Conservation (phyloP, 345 rosid species). For the Gynandropsis gynandra region DNA sequence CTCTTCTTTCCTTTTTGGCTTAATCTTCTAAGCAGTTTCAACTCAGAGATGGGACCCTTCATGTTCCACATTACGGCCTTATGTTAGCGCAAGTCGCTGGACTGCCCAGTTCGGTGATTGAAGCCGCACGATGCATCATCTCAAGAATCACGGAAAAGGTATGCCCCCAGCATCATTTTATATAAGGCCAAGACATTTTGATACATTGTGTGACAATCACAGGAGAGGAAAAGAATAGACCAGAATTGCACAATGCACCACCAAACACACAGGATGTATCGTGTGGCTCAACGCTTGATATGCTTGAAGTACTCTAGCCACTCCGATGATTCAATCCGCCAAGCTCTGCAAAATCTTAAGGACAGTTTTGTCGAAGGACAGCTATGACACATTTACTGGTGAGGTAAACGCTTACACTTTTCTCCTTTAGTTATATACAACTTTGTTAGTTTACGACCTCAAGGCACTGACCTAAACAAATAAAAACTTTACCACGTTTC, state of each 20-base stretch:
- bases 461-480: too few relatives aligned
- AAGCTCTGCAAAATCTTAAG: slow-evolving; percentile 58
- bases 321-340: slow-evolving; percentile 55
- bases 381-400: slow-evolving; percentile 23
- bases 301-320: slow-evolving; percentile 71
- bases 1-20: slow-evolving; percentile 10
- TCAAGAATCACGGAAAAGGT: slow-evolving; percentile 63
- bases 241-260: slow-evolving; percentile 45
- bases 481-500: too few relatives aligned
- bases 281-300: slow-evolving; percentile 53
- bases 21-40: slow-evolving; percentile 43
- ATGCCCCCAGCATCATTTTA: background rate
- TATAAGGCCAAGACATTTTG: too few relatives aligned
- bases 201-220: slow-evolving; percentile 11
- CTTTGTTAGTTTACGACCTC: too few relatives aligned
- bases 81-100: slow-evolving; percentile 81
- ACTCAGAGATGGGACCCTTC: slow-evolving; percentile 69
- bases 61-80: slow-evolving; percentile 82
- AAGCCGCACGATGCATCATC: slow-evolving; percentile 71
- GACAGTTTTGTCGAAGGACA: slow-evolving; percentile 41
- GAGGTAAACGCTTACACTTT: too few relatives aligned
- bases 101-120: slow-evolving; percentile 68
- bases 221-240: slow-evolving; percentile 68
- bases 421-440: too few relatives aligned
- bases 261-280: slow-evolving; percentile 39